Percentiles rank a stretch among this genome's conserved stretches.
These are phyloP conservation scores for Pelargonium australe DNA, from an alignment of 441 rosid species.

Conservation along the genomic window DNA sequence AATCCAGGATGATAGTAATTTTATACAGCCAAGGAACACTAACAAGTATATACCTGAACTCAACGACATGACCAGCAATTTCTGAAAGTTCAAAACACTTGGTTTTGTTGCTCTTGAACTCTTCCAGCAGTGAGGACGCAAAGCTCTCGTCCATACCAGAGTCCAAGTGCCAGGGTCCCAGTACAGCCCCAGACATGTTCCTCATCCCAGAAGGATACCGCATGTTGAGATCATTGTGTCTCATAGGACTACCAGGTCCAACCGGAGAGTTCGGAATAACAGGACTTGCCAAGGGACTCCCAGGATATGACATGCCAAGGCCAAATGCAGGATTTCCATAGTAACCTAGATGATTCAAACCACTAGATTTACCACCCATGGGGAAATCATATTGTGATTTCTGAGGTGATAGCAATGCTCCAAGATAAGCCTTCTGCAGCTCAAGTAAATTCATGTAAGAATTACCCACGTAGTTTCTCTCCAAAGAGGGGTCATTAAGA, in stretches of 20 bases:
- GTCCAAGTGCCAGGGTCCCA: conserved; percentile 66
- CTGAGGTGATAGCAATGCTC: conserved; percentile 48
- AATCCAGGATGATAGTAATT: not conserved
- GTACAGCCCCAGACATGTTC: conserved; percentile 43
- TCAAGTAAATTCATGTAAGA: conserved; percentile 55
- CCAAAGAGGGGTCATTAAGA: conserved; percentile 44
- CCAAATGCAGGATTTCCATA: conserved; percentile 55
- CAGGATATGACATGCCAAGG: conserved; percentile 62
- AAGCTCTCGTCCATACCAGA: conserved; percentile 46
- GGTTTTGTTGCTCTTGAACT: conserved; percentile 73
- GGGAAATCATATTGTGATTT: conserved; percentile 56
- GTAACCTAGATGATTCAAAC: conserved; percentile 49
- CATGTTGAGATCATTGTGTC: conserved; percentile 55
- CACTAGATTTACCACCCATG: conserved; percentile 42
- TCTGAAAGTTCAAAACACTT: conserved; percentile 69
- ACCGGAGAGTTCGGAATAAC: conserved; percentile 49
- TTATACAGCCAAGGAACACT: not conserved
- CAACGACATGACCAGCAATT: conserved; percentile 71
- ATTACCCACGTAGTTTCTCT: conserved; percentile 48
- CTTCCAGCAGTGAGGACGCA: conserved; percentile 73
- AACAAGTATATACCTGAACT: conserved; percentile 51
- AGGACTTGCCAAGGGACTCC: conserved; percentile 56
- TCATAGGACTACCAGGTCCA: conserved; percentile 58
- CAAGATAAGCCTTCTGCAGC: conserved; percentile 63
- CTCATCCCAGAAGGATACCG: conserved; percentile 46